phyloP scores from a whole-genome alignment of 768 basidiomycete genomes.

The Russula vinacea region DNA sequence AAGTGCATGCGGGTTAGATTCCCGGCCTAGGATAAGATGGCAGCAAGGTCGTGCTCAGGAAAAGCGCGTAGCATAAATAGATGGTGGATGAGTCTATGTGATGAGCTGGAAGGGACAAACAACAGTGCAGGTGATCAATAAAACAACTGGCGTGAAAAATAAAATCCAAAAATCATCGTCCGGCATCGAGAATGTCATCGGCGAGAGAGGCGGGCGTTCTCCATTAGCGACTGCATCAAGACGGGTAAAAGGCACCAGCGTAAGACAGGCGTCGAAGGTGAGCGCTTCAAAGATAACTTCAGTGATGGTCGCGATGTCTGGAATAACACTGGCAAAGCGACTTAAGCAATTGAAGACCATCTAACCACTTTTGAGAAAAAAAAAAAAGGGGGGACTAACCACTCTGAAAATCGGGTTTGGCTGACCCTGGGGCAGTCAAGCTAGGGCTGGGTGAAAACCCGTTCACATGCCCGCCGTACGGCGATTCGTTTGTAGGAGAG shows the following conservation, averaged over 20 bases:
- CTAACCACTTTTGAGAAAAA: not conserved
- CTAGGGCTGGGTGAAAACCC: conserved; percentile 62
- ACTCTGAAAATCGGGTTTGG: conserved; percentile 89
- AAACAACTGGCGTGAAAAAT: conserved; percentile 25
- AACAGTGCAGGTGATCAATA: conserved; percentile 29
- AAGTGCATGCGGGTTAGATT: conserved; percentile 24
- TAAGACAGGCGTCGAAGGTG: conserved; percentile 48
- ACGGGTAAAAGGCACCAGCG: conserved; percentile 79
- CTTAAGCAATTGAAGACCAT: not conserved
- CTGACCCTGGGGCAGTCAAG: conserved; percentile 54
- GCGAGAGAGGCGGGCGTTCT: conserved; percentile 65
- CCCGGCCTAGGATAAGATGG: conserved; percentile 28
- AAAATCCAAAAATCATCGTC: conserved; percentile 38
- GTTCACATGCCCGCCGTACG: conserved; percentile 45
- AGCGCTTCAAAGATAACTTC: conserved; percentile 31
- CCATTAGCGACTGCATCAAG: conserved; percentile 81
- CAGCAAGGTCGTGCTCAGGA: conserved; percentile 22
- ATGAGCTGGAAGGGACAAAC: conserved; percentile 24
- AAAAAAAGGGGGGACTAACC: conserved; percentile 61
- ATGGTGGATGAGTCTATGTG: conserved; percentile 28
- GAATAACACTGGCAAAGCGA: conserved; percentile 28
- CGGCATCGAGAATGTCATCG: conserved; percentile 65
- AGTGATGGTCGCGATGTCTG: too few species aligned
- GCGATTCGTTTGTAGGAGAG: conserved; percentile 25
- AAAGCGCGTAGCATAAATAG: conserved; percentile 27